phyloP scores from a whole-genome alignment of 768 basidiomycete species.

The Mycena pura region DNA sequence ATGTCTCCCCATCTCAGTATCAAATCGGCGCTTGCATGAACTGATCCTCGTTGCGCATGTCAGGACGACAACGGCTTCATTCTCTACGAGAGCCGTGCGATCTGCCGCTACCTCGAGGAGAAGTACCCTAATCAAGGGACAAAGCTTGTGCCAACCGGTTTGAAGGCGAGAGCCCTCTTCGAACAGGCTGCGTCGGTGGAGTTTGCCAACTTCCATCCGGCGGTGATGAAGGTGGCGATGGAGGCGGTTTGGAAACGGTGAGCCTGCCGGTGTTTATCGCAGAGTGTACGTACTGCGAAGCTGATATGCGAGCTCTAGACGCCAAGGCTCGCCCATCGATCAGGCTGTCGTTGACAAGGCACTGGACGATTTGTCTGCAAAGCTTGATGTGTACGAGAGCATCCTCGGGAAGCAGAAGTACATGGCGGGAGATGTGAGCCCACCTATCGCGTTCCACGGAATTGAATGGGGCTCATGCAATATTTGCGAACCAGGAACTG shows the following conservation, averaged over 20 bases:
- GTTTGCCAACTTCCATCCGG: constrained; percentile 49
- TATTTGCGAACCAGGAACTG: constrained; percentile 30
- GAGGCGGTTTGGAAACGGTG: constrained; percentile 54
- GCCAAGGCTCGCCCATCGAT: constrained; percentile 36
- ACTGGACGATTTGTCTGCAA: constrained; percentile 33
- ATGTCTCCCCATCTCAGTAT: too few species aligned
- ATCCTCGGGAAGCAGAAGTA: constrained; percentile 51
- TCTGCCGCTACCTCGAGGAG: constrained; percentile 50
- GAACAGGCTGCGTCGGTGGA: constrained; percentile 49
- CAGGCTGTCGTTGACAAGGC: constrained; percentile 31
- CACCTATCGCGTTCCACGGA: neutral
- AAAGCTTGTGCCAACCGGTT: constrained; percentile 42
- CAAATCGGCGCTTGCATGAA: neutral
- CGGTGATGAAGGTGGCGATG: constrained; percentile 38
- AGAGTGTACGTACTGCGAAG: neutral
- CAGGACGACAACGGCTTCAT: too few species aligned
- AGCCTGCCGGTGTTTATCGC: too few species aligned
- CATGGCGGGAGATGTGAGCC: constrained; percentile 46
- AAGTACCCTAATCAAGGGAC: constrained; percentile 50
- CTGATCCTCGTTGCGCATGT: neutral
- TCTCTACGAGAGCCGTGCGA: constrained; percentile 58
- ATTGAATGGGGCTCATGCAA: neutral
- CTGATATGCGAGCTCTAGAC: neutral
- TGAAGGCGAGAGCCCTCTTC: constrained; percentile 35
- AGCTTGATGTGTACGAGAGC: constrained; percentile 49